phyloP scores from a whole-genome alignment of 768 basidiomycete species.

The Crepidotus variabilis region DNA sequence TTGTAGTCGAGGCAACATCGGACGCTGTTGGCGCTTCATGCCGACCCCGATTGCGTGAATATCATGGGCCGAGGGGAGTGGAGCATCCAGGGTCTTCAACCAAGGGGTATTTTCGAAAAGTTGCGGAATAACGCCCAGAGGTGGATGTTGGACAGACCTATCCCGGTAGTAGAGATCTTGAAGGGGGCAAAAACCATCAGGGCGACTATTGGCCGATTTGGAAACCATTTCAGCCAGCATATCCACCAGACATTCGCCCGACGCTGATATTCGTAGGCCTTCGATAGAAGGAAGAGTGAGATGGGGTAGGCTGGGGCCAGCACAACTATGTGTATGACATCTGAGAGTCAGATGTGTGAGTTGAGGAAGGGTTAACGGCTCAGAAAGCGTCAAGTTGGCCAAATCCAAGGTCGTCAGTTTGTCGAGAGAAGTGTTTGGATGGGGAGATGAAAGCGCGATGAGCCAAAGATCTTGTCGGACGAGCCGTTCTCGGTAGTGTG shows the following conservation, averaged over 20 bases:
- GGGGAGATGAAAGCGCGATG: conserved; percentile 5
- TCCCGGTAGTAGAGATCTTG: conserved; percentile 12
- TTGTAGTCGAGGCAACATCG: neutral
- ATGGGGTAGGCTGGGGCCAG: conserved; percentile 8
- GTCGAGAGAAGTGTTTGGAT: conserved; percentile 3
- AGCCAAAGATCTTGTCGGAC: conserved; percentile 2
- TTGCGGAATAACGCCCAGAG: conserved; percentile 1
- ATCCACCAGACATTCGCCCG: conserved; percentile 11
- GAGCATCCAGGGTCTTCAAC: conserved; percentile 12
- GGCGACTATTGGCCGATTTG: neutral
- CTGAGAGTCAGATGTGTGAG: conserved; percentile 13
- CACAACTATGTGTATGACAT: conserved; percentile 10
- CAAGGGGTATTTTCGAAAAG: conserved; percentile 8
- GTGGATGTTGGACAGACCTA: neutral
- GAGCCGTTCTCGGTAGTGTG: conserved; percentile 15
- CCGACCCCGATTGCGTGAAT: neutral
- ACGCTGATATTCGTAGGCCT: conserved; percentile 13
- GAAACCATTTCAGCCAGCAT: conserved; percentile 12
- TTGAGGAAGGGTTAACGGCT: conserved; percentile 12
- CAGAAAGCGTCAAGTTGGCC: conserved; percentile 5
- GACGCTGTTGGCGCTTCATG: neutral
- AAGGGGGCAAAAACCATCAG: conserved; percentile 6
- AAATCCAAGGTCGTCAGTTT: conserved; percentile 15
- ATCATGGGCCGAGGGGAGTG: neutral
- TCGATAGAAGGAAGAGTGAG: conserved; percentile 18